A percentile compares a stretch with the other conserved stretches of the same genome.
phyloP scores from a whole-genome alignment of 2,329 filamentous ascomycete genomes.

The Penicillium sp. region DNA sequence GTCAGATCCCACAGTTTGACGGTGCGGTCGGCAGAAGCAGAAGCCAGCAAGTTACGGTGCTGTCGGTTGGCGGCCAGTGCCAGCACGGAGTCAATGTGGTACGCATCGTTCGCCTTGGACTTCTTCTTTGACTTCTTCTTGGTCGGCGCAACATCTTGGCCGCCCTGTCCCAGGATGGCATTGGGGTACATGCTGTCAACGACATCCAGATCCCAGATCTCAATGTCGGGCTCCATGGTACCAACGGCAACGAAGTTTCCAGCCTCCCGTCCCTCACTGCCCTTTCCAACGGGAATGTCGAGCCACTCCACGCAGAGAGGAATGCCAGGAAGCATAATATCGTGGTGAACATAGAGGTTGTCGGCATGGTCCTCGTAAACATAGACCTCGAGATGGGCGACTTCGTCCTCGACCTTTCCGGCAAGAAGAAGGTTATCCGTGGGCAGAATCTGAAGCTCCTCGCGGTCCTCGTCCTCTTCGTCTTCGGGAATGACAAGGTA shows the following conservation, averaged over 20 bases:
- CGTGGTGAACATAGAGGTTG: constrained; percentile 98
- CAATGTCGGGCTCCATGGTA: constrained; percentile 97
- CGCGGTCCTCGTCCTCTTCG: constrained; percentile 83
- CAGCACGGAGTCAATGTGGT: constrained; percentile 92
- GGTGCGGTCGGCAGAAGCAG: constrained; percentile 92
- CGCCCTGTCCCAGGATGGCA: constrained; percentile 82
- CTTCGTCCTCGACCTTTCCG: constrained; percentile 93
- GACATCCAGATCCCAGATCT: constrained; percentile 95
- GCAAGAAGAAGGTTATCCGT: constrained; percentile 92
- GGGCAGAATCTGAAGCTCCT: constrained; percentile 89
- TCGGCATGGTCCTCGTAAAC: constrained; percentile 95
- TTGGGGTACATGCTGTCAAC: constrained; percentile 98
- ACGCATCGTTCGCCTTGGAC: constrained; percentile 82
- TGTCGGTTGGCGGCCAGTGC: constrained; percentile 89
- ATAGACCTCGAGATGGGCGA: constrained; percentile 94
- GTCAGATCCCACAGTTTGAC: constrained; percentile 97
- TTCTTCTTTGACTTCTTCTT: constrained; percentile 86
- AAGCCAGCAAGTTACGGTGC: constrained; percentile 91
- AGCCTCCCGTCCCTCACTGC: constrained; percentile 62
- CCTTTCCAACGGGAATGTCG: constrained; percentile 82
- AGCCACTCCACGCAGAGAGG: constrained; percentile 96
- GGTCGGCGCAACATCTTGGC: constrained; percentile 43
- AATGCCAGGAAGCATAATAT: constrained; percentile 98
- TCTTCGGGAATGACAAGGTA: constrained; percentile 87
- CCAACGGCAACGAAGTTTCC: constrained; percentile 95